Evolutionary conservation across 2,329 filamentous ascomycete species (phyloP).

Genomic region (Simplicillium sp.): DNA sequence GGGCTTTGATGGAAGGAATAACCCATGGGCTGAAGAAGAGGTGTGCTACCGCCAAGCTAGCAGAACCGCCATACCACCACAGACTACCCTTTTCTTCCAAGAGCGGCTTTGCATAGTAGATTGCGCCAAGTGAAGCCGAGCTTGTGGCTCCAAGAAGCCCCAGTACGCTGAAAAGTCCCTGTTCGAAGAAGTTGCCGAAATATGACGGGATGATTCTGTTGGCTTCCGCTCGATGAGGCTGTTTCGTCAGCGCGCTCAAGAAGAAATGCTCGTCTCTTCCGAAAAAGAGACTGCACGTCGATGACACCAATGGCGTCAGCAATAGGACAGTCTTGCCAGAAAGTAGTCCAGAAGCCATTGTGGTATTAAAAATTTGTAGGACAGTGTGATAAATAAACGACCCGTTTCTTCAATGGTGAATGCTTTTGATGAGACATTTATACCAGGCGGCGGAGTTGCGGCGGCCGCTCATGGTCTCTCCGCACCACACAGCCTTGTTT

Average conservation of each 20-base stretch:
- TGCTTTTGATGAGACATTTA: not conserved
- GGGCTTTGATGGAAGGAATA: slow-evolving; percentile 18
- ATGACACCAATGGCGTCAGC: slow-evolving; percentile 34
- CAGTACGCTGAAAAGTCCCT: slow-evolving; percentile 22
- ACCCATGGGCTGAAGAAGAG: slow-evolving; percentile 23
- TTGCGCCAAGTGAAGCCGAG: slow-evolving; percentile 15
- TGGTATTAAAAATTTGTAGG: not conserved
- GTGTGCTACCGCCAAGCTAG: slow-evolving; percentile 19
- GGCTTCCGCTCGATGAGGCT: slow-evolving; percentile 16
- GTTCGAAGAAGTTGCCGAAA: slow-evolving; percentile 30
- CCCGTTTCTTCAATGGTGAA: not conserved
- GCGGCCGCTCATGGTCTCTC: not conserved
- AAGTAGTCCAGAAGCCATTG: not conserved
- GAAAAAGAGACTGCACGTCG: slow-evolving; percentile 34
- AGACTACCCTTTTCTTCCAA: slow-evolving; percentile 15
- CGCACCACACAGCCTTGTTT: too few relatives aligned
- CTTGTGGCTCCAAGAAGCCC: slow-evolving; percentile 23
- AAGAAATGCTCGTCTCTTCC: slow-evolving; percentile 34
- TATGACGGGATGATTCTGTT: slow-evolving; percentile 31
- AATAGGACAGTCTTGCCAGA: slow-evolving; percentile 20
- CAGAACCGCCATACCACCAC: slow-evolving; percentile 22
- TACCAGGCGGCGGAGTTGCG: not conserved
- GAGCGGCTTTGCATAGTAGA: slow-evolving; percentile 12
- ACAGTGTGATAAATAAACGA: not conserved
- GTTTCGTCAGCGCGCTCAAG: slow-evolving; percentile 24